Conservation (phyloP, 306 rosid genomes). For the Delonix regia region DNA sequence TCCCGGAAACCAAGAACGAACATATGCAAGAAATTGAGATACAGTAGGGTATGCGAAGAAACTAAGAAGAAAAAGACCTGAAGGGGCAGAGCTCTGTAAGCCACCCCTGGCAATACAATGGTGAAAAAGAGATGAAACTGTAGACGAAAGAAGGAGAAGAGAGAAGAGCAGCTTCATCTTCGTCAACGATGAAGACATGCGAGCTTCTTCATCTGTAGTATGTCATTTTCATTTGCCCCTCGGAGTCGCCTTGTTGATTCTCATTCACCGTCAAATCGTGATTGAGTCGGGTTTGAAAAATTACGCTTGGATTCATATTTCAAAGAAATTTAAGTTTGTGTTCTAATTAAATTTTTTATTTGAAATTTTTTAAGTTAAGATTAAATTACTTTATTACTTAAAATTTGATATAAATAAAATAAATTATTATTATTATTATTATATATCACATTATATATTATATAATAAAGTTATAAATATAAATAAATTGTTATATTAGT, state of each 20-base stretch:
- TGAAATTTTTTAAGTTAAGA: no score
- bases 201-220: background rate
- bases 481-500: no score
- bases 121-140: constrained; percentile 39
- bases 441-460: no score
- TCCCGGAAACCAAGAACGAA: constrained; percentile 6
- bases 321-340: no score
- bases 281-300: no score
- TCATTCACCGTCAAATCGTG: no score
- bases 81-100: constrained; percentile 25
- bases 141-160: constrained; percentile 44
- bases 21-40: background rate
- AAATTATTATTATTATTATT: no score
- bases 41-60: background rate
- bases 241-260: background rate
- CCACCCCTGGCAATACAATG: constrained; percentile 57
- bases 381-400: no score
- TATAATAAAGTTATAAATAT: no score
- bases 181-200: background rate
- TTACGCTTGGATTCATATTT: no score
- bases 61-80: constrained; percentile 53
- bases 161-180: constrained; percentile 40
- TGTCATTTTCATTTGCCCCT: background rate
- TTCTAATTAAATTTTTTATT: no score
- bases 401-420: no score